Evolutionary conservation across 2,329 filamentous ascomycete species (phyloP).

Genomic region (Onygenales sp.): DNA sequence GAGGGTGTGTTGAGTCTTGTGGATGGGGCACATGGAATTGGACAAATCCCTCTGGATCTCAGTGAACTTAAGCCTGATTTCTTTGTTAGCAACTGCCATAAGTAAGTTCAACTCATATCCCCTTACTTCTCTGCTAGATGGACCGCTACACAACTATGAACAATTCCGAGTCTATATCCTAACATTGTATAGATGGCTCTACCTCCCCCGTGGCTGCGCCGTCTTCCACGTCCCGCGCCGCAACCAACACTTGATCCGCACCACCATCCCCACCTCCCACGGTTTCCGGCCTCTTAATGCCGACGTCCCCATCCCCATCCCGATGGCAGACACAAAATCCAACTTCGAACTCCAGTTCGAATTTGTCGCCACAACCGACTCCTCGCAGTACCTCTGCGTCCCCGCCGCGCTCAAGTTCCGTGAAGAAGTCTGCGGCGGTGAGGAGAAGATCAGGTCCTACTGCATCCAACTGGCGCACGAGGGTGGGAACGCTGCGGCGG

Average conservation of each 20-base stretch:
- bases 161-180: neutral
- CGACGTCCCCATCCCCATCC: slow-evolving; percentile 5
- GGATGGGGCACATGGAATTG: slow-evolving; percentile 78
- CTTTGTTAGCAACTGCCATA: slow-evolving; percentile 78
- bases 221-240: slow-evolving; percentile 67
- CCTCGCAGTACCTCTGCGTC: slow-evolving; percentile 61
- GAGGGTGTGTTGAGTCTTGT: slow-evolving; percentile 62
- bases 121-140: neutral
- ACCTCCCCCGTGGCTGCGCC: slow-evolving; percentile 68
- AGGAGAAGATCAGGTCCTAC: slow-evolving; percentile 59
- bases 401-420: slow-evolving; percentile 65
- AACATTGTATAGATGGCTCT: slow-evolving; percentile 56
- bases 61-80: slow-evolving; percentile 65
- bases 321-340: slow-evolving; percentile 34
- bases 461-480: slow-evolving; percentile 52
- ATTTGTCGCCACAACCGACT: slow-evolving; percentile 68
- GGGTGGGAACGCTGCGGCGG: slow-evolving; percentile 53
- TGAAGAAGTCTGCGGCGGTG: slow-evolving; percentile 59
- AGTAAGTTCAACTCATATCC: slow-evolving; percentile 29
- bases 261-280: slow-evolving; percentile 70
- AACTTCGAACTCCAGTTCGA: slow-evolving; percentile 63
- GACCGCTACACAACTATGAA: too few species aligned
- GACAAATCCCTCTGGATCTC: slow-evolving; percentile 66
- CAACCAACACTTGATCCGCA: slow-evolving; percentile 66
- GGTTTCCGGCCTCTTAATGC: slow-evolving; percentile 51